A percentile compares a stretch with the other conserved stretches of the same genome.
phyloP scores from a whole-genome alignment of 805 yeast genomes.

The Yarrowia hollandica region DNA sequence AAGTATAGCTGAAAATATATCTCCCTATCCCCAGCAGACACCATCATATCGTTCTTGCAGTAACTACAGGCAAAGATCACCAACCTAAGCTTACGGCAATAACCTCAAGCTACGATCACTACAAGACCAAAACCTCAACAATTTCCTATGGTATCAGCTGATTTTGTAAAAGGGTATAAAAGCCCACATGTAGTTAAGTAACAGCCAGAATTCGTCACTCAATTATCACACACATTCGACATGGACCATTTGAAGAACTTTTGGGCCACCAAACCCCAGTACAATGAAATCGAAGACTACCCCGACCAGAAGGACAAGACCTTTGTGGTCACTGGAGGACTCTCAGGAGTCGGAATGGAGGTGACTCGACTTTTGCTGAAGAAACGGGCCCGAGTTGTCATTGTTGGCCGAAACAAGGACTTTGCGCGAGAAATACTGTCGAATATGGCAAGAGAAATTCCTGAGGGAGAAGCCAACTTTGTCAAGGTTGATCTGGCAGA shows the following conservation, averaged over 20 bases:
- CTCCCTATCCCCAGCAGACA: no score
- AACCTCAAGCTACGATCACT: no score
- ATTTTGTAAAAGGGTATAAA: neutral
- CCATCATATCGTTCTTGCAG: neutral
- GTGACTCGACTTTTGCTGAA: neutral
- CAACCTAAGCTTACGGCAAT: no score
- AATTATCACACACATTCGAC: neutral
- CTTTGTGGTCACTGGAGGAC: slow-evolving; percentile 9
- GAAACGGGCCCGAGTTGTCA: slow-evolving; percentile 1
- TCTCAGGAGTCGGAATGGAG: slow-evolving; percentile 16
- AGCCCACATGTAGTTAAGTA: neutral
- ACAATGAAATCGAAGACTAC: slow-evolving; percentile 10
- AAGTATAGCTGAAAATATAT: no score
- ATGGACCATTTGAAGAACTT: slow-evolving; percentile 6
- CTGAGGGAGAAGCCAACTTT: neutral
- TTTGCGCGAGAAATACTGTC: neutral
- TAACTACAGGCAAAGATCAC: no score
- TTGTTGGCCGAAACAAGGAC: slow-evolving; percentile 7
- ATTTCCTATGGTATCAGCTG: neutral
- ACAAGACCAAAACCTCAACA: neutral
- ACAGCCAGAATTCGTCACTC: no score
- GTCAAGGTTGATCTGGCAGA: neutral
- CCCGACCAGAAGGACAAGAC: slow-evolving; percentile 4
- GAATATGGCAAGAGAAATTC: neutral
- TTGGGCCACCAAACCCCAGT: slow-evolving; percentile 8